Base-by-base conservation (phyloP, 2,329 filamentous ascomycete species). In the Aureobasidium uvarum region DNA sequence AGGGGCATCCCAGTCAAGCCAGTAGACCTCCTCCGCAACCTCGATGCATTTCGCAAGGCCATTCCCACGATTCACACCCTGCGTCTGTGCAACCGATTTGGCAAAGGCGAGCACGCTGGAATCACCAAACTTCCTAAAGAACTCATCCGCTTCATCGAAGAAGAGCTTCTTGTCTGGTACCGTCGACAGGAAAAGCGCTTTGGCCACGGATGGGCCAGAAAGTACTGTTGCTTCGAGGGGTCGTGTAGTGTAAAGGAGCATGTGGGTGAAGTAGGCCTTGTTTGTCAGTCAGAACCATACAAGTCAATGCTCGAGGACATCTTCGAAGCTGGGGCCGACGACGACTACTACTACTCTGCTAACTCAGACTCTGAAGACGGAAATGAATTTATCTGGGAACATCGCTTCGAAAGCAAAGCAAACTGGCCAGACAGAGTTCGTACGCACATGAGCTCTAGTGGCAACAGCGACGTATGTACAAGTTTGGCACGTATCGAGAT, bases 81-180 rank as follows among this genome's bases (percentile, higher is more conserved):
- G 5, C 58, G 58, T 18, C n/a, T 62, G 20, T 51, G 58, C 45
- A 50, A 50, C 5, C 58, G 25, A 3, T 62, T 62, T 33, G 58
- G 58, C 58, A 50, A 23, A 41, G 43, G 58, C 23, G 4, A 51
- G 8, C 3, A 25, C 8, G 45, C 31, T 45, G 10, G 6, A 2
- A 25, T 62, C 23, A 39, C 41, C 6, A 25, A 23, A 13, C 58
- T 62, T 48, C 58, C 58, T 3, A 50, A 50, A 36, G 58, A 62
- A 33, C 41, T 62, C n/a, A 39, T 62, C 13, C 28, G 3, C 3
- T 38, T 62, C 13, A 62, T 62, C 25, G 58, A 62, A 31, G 14
- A 62, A n/a, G 33, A 50, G 58, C 31, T 62, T 14, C 16, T 62
- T 18, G 45, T 7, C 7, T 14, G n/a, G 38, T 18, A 33, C 25